Percentiles rank a stretch among this genome's conserved stretches.
phyloP scores from a whole-genome alignment of 768 basidiomycete genomes.

The Lactifluus echinatus region DNA sequence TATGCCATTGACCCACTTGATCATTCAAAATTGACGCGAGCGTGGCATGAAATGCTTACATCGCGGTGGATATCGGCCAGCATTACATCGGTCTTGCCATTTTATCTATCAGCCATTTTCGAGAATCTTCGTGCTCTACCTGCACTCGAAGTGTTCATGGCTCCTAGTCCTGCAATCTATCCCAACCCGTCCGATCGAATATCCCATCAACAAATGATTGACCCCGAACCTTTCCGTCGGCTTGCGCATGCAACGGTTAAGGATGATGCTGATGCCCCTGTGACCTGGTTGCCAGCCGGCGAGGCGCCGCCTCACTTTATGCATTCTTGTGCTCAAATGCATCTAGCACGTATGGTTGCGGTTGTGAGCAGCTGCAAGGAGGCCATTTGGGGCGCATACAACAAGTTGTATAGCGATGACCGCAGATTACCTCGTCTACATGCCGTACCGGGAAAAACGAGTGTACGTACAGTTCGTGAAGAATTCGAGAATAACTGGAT shows the following conservation, averaged over 20 bases:
- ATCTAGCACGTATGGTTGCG: slow-evolving; percentile 50
- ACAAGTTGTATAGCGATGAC: slow-evolving; percentile 34
- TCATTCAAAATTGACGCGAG: slow-evolving; percentile 17
- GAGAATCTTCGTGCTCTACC: slow-evolving; percentile 16
- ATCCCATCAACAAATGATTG: slow-evolving; percentile 5
- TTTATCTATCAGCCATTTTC: slow-evolving; percentile 20
- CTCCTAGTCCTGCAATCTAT: not conserved
- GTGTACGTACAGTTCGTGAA: slow-evolving; percentile 35
- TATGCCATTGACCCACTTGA: slow-evolving; percentile 6
- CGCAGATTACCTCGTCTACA: slow-evolving; percentile 30
- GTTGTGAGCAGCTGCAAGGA: slow-evolving; percentile 59
- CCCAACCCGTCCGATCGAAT: not conserved
- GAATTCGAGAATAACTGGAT: slow-evolving; percentile 61
- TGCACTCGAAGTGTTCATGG: slow-evolving; percentile 13
- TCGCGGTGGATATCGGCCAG: slow-evolving; percentile 15
- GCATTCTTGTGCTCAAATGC: slow-evolving; percentile 49
- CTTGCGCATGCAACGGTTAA: slow-evolving; percentile 14
- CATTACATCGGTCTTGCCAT: slow-evolving; percentile 16
- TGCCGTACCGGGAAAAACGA: not conserved
- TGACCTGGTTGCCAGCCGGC: slow-evolving; percentile 3
- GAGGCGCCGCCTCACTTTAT: slow-evolving; percentile 27
- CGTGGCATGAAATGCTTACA: slow-evolving; percentile 20
- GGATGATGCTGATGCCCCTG: slow-evolving; percentile 2
- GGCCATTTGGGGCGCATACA: slow-evolving; percentile 58
- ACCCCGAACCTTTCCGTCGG: slow-evolving; percentile 18